Percentiles rank a stretch among this genome's conserved stretches.
Evolutionary conservation across 2,329 filamentous ascomycete genomes (phyloP).

Genomic region (Apiospora arundinis): DNA sequence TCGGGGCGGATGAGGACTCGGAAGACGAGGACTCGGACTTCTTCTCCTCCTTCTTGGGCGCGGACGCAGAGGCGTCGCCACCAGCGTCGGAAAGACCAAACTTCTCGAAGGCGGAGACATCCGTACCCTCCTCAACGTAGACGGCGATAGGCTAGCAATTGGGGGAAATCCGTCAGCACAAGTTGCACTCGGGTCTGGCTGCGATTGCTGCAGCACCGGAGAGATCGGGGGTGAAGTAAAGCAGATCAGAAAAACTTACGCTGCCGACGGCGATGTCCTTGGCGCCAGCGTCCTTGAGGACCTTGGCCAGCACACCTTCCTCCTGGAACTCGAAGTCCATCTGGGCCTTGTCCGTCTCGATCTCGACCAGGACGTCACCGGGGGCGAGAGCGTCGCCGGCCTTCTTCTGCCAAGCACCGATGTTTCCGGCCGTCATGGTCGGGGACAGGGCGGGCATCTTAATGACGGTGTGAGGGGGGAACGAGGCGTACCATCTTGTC

Average conservation of each 20-base stretch:
- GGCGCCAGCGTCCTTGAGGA: constrained; percentile 88
- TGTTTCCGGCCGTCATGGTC: constrained; percentile 96
- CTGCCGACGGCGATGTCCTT: constrained; percentile 95
- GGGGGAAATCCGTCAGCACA: constrained; percentile 26
- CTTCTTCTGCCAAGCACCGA: constrained; percentile 98
- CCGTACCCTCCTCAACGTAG: constrained; percentile 88
- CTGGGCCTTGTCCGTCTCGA: constrained; percentile 99
- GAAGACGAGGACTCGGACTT: constrained; percentile 66
- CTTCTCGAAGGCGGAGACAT: constrained; percentile 85
- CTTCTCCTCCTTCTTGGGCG: constrained; percentile 70
- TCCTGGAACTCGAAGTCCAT: constrained; percentile 99
- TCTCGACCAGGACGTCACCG: constrained; percentile 95
- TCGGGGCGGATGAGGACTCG: constrained; percentile 65
- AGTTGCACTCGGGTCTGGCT: background rate
- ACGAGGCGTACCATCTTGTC: constrained; percentile 77
- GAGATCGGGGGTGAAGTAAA: constrained; percentile 15
- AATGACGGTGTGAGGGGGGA: constrained; percentile 92
- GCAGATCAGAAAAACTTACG: constrained; percentile 61
- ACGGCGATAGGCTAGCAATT: constrained; percentile 85
- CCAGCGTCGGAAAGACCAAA: constrained; percentile 92
- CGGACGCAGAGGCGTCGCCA: constrained; percentile 71
- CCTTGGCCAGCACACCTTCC: constrained; percentile 92
- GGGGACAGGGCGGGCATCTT: constrained; percentile 98
- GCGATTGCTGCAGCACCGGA: background rate
- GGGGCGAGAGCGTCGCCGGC: constrained; percentile 84